Conservation (phyloP, 768 basidiomycete genomes). For the Suillus lakei region DNA sequence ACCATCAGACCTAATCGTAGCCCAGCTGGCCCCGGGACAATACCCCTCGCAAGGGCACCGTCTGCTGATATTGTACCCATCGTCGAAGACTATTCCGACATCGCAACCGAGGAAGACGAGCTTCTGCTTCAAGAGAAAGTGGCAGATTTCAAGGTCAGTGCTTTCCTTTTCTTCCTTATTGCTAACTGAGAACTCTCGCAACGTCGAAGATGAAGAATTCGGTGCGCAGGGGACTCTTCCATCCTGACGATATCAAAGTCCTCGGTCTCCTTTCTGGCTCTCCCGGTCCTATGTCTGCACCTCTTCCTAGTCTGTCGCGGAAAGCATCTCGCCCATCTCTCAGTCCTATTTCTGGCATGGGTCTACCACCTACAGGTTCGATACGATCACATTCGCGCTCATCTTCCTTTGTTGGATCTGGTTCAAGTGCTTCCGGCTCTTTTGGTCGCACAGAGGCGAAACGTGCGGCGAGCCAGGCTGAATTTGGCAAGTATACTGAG, state of each 20-base stretch:
- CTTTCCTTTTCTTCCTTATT: neutral
- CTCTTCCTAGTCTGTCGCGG: conserved; percentile 58
- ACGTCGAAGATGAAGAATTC: conserved; percentile 66
- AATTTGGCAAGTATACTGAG: conserved; percentile 87
- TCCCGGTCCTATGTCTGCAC: conserved; percentile 70
- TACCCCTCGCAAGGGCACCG: conserved; percentile 65
- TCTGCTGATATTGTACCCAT: conserved; percentile 67
- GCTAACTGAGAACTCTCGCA: neutral
- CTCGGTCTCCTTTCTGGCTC: conserved; percentile 55
- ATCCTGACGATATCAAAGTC: conserved; percentile 88
- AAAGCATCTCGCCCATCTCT: conserved; percentile 59
- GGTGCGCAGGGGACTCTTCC: conserved; percentile 76
- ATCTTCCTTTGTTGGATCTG: conserved; percentile 54
- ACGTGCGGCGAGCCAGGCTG: conserved; percentile 56
- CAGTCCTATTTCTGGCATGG: conserved; percentile 44
- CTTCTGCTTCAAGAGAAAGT: conserved; percentile 74
- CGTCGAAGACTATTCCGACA: conserved; percentile 91
- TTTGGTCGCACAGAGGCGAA: conserved; percentile 70
- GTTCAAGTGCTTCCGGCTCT: conserved; percentile 50
- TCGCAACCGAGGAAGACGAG: conserved; percentile 81
- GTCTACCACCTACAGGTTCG: conserved; percentile 27
- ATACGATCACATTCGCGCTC: conserved; percentile 59
- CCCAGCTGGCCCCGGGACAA: conserved; percentile 54
- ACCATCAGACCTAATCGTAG: conserved; percentile 81
- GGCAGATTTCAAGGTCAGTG: conserved; percentile 76